Evolutionary conservation across 2,329 filamentous ascomycete genomes (phyloP).

Genomic region (Diaporthe citriasiana): DNA sequence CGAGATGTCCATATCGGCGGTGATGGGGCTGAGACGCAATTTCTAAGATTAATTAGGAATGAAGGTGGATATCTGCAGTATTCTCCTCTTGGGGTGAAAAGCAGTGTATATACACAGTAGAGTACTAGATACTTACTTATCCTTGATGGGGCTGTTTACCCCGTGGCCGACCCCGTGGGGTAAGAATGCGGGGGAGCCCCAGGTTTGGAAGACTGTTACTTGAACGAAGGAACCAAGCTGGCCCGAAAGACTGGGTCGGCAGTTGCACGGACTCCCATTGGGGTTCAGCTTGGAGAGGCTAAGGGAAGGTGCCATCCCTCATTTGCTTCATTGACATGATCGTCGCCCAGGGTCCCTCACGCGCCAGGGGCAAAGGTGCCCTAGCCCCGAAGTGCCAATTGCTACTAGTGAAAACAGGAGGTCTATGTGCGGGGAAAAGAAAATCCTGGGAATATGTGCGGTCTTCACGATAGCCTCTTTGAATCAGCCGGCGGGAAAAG

Average conservation of each 20-base stretch:
- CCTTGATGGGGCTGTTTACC: neutral
- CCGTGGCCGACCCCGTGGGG: conserved; percentile 24
- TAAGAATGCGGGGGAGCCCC: conserved; percentile 21
- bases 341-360: conserved; percentile 5
- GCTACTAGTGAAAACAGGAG: conserved; percentile 1
- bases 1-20: neutral
- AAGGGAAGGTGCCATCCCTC: conserved; percentile 5
- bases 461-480: neutral
- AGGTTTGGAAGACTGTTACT: neutral
- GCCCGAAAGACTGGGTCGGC: conserved; percentile 26
- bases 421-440: conserved; percentile 17
- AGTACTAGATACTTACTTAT: neutral
- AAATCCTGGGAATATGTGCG: neutral
- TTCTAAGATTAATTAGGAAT: too few species aligned
- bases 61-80: neutral
- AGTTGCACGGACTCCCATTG: conserved; percentile 27
- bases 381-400: conserved; percentile 6
- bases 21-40: too few species aligned
- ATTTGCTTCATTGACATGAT: conserved; percentile 15
- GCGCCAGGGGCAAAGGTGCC: conserved; percentile 28
- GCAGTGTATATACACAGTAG: neutral
- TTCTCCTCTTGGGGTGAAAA: neutral
- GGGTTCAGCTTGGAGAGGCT: neutral
- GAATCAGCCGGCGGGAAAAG: neutral
- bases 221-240: neutral